These are phyloP conservation scores for Euphrasia confusa DNA, from an alignment of 257 asterid genomes.

Conservation along the genomic window DNA sequence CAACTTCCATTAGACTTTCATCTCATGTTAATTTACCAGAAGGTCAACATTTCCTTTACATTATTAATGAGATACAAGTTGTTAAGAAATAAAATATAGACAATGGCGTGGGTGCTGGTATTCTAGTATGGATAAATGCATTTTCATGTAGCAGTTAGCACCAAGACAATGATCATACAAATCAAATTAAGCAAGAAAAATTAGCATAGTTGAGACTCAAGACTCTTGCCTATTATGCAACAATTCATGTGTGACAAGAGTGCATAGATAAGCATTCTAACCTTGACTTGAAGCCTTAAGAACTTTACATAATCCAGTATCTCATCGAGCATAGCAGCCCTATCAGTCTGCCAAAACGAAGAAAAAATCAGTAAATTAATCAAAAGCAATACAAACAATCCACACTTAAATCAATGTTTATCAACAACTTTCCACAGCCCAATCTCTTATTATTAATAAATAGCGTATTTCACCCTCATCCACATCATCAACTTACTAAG, in stretches of 20 bases:
- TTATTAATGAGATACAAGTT: background rate
- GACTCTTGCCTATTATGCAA: background rate
- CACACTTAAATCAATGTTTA: too few relatives aligned
- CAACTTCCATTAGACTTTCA: background rate
- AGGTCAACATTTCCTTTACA: background rate
- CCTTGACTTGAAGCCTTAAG: conserved; percentile 91
- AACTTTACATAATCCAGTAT: conserved; percentile 87
- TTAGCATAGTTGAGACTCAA: background rate
- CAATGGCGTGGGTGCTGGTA: background rate
- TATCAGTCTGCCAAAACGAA: conserved; percentile 56
- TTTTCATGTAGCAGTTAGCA: background rate
- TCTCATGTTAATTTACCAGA: background rate
- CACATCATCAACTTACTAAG: too few relatives aligned
- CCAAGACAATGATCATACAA: background rate
- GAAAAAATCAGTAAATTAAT: conserved; percentile 18
- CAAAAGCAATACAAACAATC: conserved; percentile 11
- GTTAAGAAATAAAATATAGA: background rate
- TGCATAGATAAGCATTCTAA: conserved; percentile 18
- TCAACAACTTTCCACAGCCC: too few relatives aligned
- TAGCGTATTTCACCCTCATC: too few relatives aligned
- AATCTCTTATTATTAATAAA: too few relatives aligned
- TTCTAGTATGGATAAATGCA: background rate
- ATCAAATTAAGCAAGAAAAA: conserved; percentile 1
- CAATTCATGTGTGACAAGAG: background rate
- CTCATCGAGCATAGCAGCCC: conserved; percentile 93